phyloP scores from a whole-genome alignment of 495 filamentous ascomycete genomes.

The Xylaria castorea region DNA sequence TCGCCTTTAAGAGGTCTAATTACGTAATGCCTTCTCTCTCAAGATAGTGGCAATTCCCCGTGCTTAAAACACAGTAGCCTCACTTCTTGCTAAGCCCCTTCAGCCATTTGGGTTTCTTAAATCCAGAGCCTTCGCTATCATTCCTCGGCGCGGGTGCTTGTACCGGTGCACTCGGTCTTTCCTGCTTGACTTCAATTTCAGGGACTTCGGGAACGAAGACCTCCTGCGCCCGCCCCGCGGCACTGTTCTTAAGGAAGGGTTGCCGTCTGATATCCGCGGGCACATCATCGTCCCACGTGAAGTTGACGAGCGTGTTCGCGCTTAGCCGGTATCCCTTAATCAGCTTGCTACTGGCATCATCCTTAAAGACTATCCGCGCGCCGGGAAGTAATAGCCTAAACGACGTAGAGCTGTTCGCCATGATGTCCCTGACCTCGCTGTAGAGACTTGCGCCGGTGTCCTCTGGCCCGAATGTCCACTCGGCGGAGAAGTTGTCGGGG shows the following conservation, averaged over 20 bases:
- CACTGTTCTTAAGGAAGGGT: slow-evolving; percentile 70
- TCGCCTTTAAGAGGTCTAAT: not conserved
- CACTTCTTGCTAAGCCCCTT: slow-evolving; percentile 66
- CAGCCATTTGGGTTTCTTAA: slow-evolving; percentile 73
- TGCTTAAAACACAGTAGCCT: slow-evolving; percentile 23
- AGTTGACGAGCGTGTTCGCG: slow-evolving; percentile 74
- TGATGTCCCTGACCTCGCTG: slow-evolving; percentile 63
- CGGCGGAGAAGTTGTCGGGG: slow-evolving; percentile 78
- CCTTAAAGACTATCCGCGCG: slow-evolving; percentile 43
- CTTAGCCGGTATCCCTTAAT: slow-evolving; percentile 74
- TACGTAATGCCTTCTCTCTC: not conserved
- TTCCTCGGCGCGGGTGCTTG: slow-evolving; percentile 54
- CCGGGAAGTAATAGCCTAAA: slow-evolving; percentile 57
- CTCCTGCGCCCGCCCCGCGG: slow-evolving; percentile 69
- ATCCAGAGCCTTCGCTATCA: slow-evolving; percentile 53
- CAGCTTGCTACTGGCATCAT: slow-evolving; percentile 56
- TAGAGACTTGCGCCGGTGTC: slow-evolving; percentile 74
- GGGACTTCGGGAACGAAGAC: slow-evolving; percentile 58
- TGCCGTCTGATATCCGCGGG: slow-evolving; percentile 53
- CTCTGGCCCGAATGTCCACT: slow-evolving; percentile 65
- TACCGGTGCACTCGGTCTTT: slow-evolving; percentile 41
- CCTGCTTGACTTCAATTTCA: slow-evolving; percentile 52
- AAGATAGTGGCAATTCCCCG: slow-evolving; percentile 2
- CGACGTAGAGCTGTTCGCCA: slow-evolving; percentile 52
- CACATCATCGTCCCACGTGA: slow-evolving; percentile 73